Evolutionary conservation across 805 yeast species (phyloP), one percentile per base, ranked within the genome.

Genomic region (Sungouiella thailandica): DNA sequence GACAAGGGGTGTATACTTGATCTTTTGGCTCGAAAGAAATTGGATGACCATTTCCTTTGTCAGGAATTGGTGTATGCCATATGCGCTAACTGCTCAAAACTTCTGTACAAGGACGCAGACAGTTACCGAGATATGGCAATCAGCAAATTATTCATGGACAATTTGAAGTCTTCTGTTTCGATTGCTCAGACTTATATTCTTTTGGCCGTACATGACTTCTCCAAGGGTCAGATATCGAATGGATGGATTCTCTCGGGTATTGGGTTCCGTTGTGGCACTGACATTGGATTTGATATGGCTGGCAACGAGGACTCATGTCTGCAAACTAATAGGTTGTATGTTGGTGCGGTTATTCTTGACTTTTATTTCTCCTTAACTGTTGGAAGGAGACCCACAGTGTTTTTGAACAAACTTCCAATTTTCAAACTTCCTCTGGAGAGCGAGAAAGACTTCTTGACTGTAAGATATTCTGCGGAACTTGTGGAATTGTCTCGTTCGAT

Each of bases 211-310:
- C 50, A 41, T 28, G 42, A 44, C 13, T 15, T 40, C 7, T 36
- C 44, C 15, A 41, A 36, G 23, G 50, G 50, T 9, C 46, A 46
- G 26, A 34, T 36, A 12, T 36, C 40, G 11, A 44, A 42, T 16
- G 46, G 47, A 4, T 46, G 50, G 50, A 20, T 41, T 14, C 32
- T 44, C 11, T 31, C 40, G 8, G 48, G 47, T 4, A 33, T 46
- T 9, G 50, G 41, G 4, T 32, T 43, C 18, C 39, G 47, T 6
- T 35, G 40, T 4, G 50, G 46, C 11, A 31, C 27, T 7, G 48
- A 46, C 12, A 32, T 46, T 9, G 50, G 50, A 14, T 44, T 41
- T 17, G 47, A 46, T 23, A 29, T 32, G 32, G 23, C 30, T 14
- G 35, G 32, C 26, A 39, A 29, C 5, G 28, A 28, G 10, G 32